Conservation (phyloP, 805 yeast genomes). For the Saccharomycopsis vini region DNA sequence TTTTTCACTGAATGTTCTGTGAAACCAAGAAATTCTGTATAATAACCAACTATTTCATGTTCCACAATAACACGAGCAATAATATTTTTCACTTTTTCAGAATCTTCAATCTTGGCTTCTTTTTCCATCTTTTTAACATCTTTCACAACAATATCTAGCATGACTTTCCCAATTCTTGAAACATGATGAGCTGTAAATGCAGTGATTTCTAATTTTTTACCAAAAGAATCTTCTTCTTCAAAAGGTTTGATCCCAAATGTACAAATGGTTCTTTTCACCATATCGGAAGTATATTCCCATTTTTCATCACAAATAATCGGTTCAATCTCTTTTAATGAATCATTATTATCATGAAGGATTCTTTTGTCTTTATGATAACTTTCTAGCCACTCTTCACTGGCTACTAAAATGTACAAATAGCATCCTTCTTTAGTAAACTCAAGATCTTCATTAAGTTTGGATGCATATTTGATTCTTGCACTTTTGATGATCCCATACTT, state of each 20-base stretch:
- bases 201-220: slow-evolving; percentile 35
- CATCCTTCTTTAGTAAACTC: slow-evolving; percentile 19
- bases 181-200: slow-evolving; percentile 42
- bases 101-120: slow-evolving; percentile 3
- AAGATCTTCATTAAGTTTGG: slow-evolving; percentile 23
- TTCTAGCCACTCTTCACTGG: not conserved
- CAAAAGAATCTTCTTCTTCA: slow-evolving; percentile 14
- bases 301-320: slow-evolving; percentile 15
- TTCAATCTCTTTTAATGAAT: slow-evolving; percentile 11
- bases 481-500: slow-evolving; percentile 35
- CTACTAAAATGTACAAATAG: slow-evolving; percentile 1
- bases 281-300: slow-evolving; percentile 19
- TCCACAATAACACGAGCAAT: slow-evolving; percentile 39
- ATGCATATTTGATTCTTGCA: slow-evolving; percentile 31
- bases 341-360: not conserved
- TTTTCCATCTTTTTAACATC: slow-evolving; percentile 19
- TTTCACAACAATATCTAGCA: slow-evolving; percentile 20
- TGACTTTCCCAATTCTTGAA: slow-evolving; percentile 30
- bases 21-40: slow-evolving; percentile 27
- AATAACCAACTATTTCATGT: slow-evolving; percentile 40
- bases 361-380: not conserved
- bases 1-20: not conserved
- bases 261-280: slow-evolving; percentile 25
- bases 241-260: slow-evolving; percentile 29
- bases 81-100: slow-evolving; percentile 20